Conservation (phyloP, 2,329 filamentous ascomycete species). For the Aschersonia sp. region DNA sequence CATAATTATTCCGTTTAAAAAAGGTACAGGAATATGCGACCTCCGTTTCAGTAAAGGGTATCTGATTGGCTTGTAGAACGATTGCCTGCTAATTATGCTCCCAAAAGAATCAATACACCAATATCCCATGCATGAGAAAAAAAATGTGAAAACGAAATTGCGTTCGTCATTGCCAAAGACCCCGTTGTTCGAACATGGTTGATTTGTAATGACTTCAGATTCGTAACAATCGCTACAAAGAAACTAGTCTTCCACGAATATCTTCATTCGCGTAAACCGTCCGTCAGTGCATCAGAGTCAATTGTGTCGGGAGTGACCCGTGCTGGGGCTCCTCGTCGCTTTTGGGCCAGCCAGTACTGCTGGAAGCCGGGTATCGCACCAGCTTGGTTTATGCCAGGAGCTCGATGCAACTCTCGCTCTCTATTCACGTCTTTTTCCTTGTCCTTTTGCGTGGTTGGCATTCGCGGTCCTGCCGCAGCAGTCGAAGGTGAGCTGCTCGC, state of each 20-base stretch:
- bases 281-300: constrained; percentile 45
- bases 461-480: constrained; percentile 5
- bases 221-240: not conserved
- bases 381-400: constrained; percentile 65
- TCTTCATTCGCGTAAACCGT: constrained; percentile 30
- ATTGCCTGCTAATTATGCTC: too few relatives aligned
- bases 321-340: constrained; percentile 36
- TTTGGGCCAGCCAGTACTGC: constrained; percentile 35
- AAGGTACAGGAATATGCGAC: too few relatives aligned
- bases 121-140: too few relatives aligned
- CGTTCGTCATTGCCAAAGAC: too few relatives aligned
- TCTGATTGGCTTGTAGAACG: too few relatives aligned
- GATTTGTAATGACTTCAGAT: too few relatives aligned
- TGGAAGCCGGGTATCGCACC: constrained; percentile 62
- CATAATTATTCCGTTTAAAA: too few relatives aligned
- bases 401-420: constrained; percentile 28
- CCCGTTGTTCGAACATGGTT: too few relatives aligned
- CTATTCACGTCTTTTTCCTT: constrained; percentile 2
- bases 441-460: not conserved
- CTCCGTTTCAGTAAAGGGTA: too few relatives aligned
- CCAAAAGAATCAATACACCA: too few relatives aligned
- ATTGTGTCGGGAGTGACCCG: constrained; percentile 43
- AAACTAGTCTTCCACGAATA: too few relatives aligned
- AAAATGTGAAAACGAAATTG: too few relatives aligned
- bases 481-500: constrained; percentile 5